These are phyloP conservation scores for Diaporthe sp. DNA, from an alignment of 2,329 filamentous ascomycete species.

Conservation along the genomic window DNA sequence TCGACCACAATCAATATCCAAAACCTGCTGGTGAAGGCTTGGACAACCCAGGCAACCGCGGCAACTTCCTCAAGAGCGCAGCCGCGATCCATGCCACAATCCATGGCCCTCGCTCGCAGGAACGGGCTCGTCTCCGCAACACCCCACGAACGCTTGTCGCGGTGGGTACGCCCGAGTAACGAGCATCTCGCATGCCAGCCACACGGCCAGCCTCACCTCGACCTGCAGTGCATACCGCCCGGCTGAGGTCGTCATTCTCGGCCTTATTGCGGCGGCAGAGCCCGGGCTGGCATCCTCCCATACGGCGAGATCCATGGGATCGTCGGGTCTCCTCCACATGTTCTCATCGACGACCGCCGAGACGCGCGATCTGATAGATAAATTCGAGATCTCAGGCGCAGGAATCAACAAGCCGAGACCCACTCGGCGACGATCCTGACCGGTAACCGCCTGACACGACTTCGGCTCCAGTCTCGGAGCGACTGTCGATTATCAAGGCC, in stretches of 20 bases:
- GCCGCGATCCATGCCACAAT: not conserved
- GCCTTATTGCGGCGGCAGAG: not conserved
- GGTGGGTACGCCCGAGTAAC: not conserved
- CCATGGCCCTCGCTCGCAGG: not conserved
- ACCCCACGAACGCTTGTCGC: not conserved
- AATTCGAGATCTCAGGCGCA: not conserved
- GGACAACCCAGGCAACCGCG: not conserved
- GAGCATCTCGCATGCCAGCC: not conserved
- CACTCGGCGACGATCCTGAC: not conserved
- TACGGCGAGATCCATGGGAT: not conserved
- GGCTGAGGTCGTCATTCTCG: slow-evolving; percentile 1
- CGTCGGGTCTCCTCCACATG: not conserved
- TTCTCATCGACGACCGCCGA: not conserved
- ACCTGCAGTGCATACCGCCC: not conserved
- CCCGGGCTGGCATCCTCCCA: not conserved
- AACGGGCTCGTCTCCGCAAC: not conserved
- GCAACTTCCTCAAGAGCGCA: not conserved
- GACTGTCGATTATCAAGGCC: not conserved
- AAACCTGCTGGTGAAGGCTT: not conserved
- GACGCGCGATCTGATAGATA: not conserved
- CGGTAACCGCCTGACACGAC: no score
- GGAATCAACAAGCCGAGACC: not conserved
- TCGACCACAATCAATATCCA: not conserved
- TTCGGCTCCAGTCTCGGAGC: not conserved
- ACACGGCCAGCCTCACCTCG: not conserved